A percentile compares a stretch with the other conserved stretches of the same genome.
These are phyloP conservation scores for Lentinula raphanica DNA, from an alignment of 768 basidiomycete genomes.

Conservation along the genomic window DNA sequence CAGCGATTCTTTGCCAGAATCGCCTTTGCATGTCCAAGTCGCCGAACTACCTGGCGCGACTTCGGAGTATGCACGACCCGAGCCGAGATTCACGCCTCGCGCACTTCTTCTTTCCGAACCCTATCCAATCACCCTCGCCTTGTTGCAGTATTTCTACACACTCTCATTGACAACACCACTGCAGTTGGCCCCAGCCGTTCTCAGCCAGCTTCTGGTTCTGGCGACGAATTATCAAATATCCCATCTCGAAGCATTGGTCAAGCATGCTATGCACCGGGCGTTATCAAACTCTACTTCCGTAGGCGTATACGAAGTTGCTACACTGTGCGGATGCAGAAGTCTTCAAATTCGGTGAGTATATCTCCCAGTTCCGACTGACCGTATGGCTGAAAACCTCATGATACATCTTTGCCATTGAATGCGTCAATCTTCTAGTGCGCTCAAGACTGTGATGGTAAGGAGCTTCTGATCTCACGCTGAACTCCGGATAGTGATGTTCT, in stretches of 20 bases:
- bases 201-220: conserved; percentile 82
- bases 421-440: conserved; percentile 40
- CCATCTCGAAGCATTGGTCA: conserved; percentile 75
- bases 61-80: conserved; percentile 47
- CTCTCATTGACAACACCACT: conserved; percentile 81
- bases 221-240: conserved; percentile 76
- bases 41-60: conserved; percentile 55
- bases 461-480: background rate
- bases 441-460: conserved; percentile 80
- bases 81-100: conserved; percentile 78
- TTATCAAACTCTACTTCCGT: conserved; percentile 82
- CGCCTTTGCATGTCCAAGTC: conserved; percentile 56
- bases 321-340: conserved; percentile 81
- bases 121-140: conserved; percentile 81
- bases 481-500: background rate
- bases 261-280: conserved; percentile 90
- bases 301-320: conserved; percentile 93
- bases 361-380: conserved; percentile 14
- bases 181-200: conserved; percentile 85
- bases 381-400: background rate
- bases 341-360: conserved; percentile 77
- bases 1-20: conserved; percentile 54
- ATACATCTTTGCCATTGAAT: conserved; percentile 4
- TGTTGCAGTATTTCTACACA: conserved; percentile 93
- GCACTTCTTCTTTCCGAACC: conserved; percentile 81